Conservation (phyloP, 1,284 basidiomycete genomes). For the Hemileia vastatrix region DNA sequence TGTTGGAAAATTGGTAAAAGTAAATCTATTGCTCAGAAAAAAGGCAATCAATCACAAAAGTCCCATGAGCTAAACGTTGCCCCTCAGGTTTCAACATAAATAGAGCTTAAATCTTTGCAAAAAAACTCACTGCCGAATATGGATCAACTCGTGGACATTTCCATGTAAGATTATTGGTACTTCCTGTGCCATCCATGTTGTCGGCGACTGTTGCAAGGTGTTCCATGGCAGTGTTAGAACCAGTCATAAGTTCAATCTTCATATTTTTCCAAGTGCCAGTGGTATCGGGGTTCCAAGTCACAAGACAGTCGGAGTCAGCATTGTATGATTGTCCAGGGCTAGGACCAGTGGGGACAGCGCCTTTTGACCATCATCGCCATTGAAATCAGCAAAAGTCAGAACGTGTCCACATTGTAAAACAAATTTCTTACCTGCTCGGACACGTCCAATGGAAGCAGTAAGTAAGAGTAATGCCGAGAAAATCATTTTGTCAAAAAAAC, state of each 20-base stretch:
- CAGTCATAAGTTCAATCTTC: conserved; percentile 68
- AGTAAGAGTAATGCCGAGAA: too few relatives aligned
- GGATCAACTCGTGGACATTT: conserved; percentile 67
- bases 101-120: not conserved
- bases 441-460: too few relatives aligned
- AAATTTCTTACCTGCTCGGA: too few relatives aligned
- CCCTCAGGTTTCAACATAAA: not conserved
- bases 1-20: conserved; percentile 40
- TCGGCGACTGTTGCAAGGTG: conserved; percentile 58
- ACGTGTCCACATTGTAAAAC: too few relatives aligned
- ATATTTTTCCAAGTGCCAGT: conserved; percentile 53
- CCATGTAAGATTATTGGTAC: conserved; percentile 50
- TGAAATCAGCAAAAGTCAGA: too few relatives aligned
- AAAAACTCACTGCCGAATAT: conserved; percentile 56
- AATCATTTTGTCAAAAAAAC: too few relatives aligned
- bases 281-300: conserved; percentile 14
- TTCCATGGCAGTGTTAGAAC: conserved; percentile 61
- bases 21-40: conserved; percentile 6
- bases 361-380: too few relatives aligned
- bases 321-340: conserved; percentile 12
- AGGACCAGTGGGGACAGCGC: conserved; percentile 10
- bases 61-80: not conserved
- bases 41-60: not conserved
- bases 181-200: conserved; percentile 54
- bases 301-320: not conserved